phyloP scores from a whole-genome alignment of 805 yeast genomes.

The Citeromyces matritensis region DNA sequence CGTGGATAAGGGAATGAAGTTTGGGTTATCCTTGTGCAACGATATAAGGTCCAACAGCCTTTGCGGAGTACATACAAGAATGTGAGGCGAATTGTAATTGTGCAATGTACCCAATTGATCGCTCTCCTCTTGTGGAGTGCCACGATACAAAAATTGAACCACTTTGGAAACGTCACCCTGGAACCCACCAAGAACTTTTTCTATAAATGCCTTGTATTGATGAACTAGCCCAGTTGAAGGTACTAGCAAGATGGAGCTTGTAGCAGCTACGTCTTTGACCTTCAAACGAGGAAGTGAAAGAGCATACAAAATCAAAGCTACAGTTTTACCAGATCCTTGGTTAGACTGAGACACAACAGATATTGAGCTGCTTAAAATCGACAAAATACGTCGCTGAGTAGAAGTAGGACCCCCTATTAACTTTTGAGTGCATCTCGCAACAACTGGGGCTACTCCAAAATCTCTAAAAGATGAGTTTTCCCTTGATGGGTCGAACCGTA shows the following conservation, averaged over 20 bases:
- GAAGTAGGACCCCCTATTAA: slow-evolving; percentile 10
- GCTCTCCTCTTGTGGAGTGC: slow-evolving; percentile 9
- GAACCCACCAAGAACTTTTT: slow-evolving; percentile 4
- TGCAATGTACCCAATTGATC: slow-evolving; percentile 10
- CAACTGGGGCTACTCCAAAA: slow-evolving; percentile 4
- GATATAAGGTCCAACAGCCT: slow-evolving; percentile 17
- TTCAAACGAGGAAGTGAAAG: slow-evolving; percentile 9
- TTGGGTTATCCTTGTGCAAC: slow-evolving; percentile 12
- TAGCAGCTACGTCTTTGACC: slow-evolving; percentile 12
- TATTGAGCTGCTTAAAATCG: slow-evolving; percentile 10
- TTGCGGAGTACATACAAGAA: slow-evolving; percentile 18
- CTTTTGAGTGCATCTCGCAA: slow-evolving; percentile 4
- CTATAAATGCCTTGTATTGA: slow-evolving; percentile 8
- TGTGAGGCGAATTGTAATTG: slow-evolving; percentile 12
- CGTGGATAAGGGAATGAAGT: slow-evolving; percentile 9
- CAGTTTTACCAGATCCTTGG: slow-evolving; percentile 15
- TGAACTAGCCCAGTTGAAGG: slow-evolving; percentile 8
- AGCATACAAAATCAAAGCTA: slow-evolving; percentile 12
- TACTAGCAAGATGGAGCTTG: slow-evolving; percentile 11
- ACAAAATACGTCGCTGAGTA: slow-evolving; percentile 13
- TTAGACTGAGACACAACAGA: slow-evolving; percentile 16
- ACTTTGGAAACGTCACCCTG: slow-evolving; percentile 3
- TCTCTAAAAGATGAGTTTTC: slow-evolving; percentile 7
- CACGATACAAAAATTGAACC: slow-evolving; percentile 16
- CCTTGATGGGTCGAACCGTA: slow-evolving; percentile 4